A percentile compares a stretch with the other conserved stretches of the same genome.
These are phyloP conservation scores for Verticillium alfalfae DNA, from an alignment of 2,329 filamentous ascomycete species.

Conservation along the genomic window DNA sequence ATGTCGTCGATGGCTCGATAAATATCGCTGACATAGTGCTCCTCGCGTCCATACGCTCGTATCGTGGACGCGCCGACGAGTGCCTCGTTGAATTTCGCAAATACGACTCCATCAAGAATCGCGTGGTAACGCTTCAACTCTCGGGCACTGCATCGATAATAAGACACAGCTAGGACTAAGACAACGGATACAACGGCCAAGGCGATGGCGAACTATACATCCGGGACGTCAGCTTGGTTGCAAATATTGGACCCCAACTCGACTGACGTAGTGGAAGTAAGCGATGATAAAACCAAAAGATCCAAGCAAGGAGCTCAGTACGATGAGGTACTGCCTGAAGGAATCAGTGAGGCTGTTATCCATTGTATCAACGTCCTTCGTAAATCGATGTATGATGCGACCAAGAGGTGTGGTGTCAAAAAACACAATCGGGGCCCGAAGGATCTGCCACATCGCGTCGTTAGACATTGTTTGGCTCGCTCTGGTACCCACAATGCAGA, in stretches of 20 bases:
- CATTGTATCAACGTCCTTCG: conserved; percentile 92
- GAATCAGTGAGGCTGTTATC: conserved; percentile 87
- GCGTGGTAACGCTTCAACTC: conserved; percentile 94
- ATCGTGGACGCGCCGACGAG: conserved; percentile 80
- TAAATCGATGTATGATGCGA: conserved; percentile 93
- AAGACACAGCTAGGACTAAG: conserved; percentile 77
- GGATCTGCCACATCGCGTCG: conserved; percentile 69
- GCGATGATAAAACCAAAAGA: conserved; percentile 88
- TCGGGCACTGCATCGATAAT: conserved; percentile 85
- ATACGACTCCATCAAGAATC: conserved; percentile 79
- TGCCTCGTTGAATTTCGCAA: conserved; percentile 86
- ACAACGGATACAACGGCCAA: conserved; percentile 62
- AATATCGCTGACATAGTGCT: conserved; percentile 69
- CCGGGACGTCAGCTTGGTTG: background rate
- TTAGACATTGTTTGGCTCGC: conserved; percentile 79
- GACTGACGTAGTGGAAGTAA: conserved; percentile 75
- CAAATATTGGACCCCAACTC: background rate
- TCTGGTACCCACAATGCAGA: conserved; percentile 75
- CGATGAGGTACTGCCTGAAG: conserved; percentile 89
- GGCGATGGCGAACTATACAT: conserved; percentile 53
- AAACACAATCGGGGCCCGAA: conserved; percentile 75
- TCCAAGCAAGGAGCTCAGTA: conserved; percentile 71
- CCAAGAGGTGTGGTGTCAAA: conserved; percentile 96
- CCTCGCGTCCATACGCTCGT: conserved; percentile 78
- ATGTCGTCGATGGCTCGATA: conserved; percentile 77